Base-by-base conservation (phyloP, 345 rosid genomes). In the Zanthoxylum bungeanum region DNA sequence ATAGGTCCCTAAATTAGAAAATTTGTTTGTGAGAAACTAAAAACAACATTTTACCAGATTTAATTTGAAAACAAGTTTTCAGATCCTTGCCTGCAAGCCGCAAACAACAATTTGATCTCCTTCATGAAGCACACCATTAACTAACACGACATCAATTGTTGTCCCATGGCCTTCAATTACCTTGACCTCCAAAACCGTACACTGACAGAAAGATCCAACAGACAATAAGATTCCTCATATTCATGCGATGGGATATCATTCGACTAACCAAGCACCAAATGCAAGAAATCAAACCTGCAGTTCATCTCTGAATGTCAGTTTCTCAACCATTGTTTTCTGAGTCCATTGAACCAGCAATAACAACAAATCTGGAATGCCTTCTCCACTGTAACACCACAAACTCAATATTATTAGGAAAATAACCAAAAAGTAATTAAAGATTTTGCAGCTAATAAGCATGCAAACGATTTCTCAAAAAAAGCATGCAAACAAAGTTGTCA, bases 161-260 rank as follows among this genome's bases (percentile, higher is more conserved):
- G 97, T 92, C 69, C 99, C 98, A 71, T 83, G 92, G 65, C 98
- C 99, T 85, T 95, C 99, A 59, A 90, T 75, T 56, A 89, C 98
- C 87, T 92, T 95, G 51, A 95, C 98, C 86, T 95, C 99, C 82
- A 95, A 75, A 50, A 95, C 99, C 12, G 99, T 95, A 78, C 98
- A 91, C 98, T 95, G 89, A 73, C 70, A 76, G 58, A 69, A 31
- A 65, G 76, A 55, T 69, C 71, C 72, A 80, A 73, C 30, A 53
- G 64, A 76, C 10, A 64, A 73, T 57, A 80, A 52, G 63, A 71
- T 27, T 64, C 70, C 40, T 52, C 71, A 72, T 42, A 44, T 64
- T 65, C n/a, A 51, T 71, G 40, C 69, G 65, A 63, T 19, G 9
- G 11, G 16, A 9, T 63, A 46, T 39, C 27, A 30, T 51, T 50